Evolutionary conservation across 2,329 filamentous ascomycete genomes (phyloP).

Genomic region (Colletotrichum higginsianum): DNA sequence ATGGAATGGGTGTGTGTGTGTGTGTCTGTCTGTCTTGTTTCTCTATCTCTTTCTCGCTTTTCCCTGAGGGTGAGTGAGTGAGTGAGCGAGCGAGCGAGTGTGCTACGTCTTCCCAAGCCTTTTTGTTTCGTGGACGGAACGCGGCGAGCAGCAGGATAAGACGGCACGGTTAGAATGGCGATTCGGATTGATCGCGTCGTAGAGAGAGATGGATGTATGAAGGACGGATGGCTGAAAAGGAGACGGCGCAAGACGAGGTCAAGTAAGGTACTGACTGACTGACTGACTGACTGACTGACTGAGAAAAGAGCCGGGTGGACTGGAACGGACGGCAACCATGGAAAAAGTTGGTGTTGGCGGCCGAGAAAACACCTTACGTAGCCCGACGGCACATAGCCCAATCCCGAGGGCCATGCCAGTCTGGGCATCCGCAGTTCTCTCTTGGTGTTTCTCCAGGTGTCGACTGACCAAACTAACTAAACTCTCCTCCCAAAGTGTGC

Average conservation of each 20-base stretch:
- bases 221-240: neutral
- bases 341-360: slow-evolving; percentile 12
- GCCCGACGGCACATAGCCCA: neutral
- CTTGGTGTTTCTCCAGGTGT: neutral
- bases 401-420: neutral
- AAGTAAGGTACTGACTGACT: slow-evolving; percentile 3
- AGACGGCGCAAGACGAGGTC: neutral
- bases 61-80: neutral
- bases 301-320: neutral
- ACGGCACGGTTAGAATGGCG: neutral
- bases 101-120: neutral
- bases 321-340: slow-evolving; percentile 20
- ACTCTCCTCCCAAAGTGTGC: neutral
- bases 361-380: slow-evolving; percentile 6
- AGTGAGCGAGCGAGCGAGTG: neutral
- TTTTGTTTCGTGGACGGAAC: neutral
- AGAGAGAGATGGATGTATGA: slow-evolving; percentile 5
- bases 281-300: neutral
- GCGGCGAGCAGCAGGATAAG: neutral
- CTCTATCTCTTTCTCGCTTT: too few species aligned
- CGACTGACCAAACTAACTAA: neutral
- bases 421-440: neutral
- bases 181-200: slow-evolving; percentile 1
- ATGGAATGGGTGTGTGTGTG: slow-evolving; percentile 5
- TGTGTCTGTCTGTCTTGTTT: too few species aligned